Base-by-base conservation (phyloP, 2,329 filamentous ascomycete genomes). In the Clarireedia hainanense region DNA sequence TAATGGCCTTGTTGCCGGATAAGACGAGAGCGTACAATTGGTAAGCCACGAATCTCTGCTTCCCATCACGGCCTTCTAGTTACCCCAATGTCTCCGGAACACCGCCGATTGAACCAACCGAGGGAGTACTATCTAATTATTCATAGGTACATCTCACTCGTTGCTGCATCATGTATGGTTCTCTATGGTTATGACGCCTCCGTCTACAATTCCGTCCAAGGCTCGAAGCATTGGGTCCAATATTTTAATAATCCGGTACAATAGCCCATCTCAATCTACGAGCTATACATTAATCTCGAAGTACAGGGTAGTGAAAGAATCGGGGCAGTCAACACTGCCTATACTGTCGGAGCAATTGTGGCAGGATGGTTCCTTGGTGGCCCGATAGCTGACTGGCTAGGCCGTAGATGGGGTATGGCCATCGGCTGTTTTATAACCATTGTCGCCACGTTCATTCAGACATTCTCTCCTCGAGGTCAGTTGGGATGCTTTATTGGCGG, bases 121-220 rank as follows among this genome's bases (percentile, higher is more conserved):
- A 42, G 3, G 39, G 5, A 42, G 17, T 20, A 20, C 5, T 42
- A 39, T 24, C 50, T 42, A 34, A 49, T 39, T 20, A 9, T 43
- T 49, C n/a, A 34, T 52, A 80, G 81, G 82, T 87, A 84, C 73
- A 81, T 86, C 61, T 84, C 83, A 58, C 74, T 86, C 50, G 81
- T 88, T 61, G 85, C 85, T 56, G 50, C 85, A 65, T 82, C 83
- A 68, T 88, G 83, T 69, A 88, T 88, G 85, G 83, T 88, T 23
- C 75, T 89, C 46, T 88, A 88, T 67, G 85, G 85, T 56, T 88
- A 88, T 67, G 85, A 88, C 76, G 84, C 85, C 1, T 86, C 83
- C 39, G 84, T 87, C 47, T 89, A 84, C 75, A 89, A 89, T 68
- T 83, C 84, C 5, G 79, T 87, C 5, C 85, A 87, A 69, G 82